These are phyloP conservation scores for Apodospora peruviana DNA, from an alignment of 495 filamentous ascomycete genomes.

Conservation along the genomic window DNA sequence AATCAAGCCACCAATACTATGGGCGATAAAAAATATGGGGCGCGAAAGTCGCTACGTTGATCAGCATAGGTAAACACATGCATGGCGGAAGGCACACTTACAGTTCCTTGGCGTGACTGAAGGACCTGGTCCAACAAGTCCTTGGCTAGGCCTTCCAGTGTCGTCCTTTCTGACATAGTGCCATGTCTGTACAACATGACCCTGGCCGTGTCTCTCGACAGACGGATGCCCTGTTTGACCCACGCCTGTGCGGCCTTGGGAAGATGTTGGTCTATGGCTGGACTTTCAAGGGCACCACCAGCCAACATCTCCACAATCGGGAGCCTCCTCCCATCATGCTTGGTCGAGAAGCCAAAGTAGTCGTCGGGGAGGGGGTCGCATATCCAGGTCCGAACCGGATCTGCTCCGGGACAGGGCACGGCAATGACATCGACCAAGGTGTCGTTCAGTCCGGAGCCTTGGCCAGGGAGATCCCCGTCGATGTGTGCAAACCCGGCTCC, in stretches of 20 bases:
- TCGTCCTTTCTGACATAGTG: slow-evolving; percentile 39
- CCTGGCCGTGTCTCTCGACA: slow-evolving; percentile 35
- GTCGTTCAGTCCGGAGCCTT: slow-evolving; percentile 31
- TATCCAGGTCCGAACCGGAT: slow-evolving; percentile 39
- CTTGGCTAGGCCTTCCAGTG: slow-evolving; percentile 42
- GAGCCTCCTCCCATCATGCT: slow-evolving; percentile 10
- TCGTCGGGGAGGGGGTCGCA: slow-evolving; percentile 28
- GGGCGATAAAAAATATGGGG: slow-evolving; percentile 59
- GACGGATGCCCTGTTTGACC: slow-evolving; percentile 37
- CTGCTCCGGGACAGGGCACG: slow-evolving; percentile 41
- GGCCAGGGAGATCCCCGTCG: slow-evolving; percentile 35
- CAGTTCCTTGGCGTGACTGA: slow-evolving; percentile 29
- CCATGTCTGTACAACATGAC: slow-evolving; percentile 55
- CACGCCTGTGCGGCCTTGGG: slow-evolving; percentile 26
- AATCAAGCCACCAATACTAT: slow-evolving; percentile 60
- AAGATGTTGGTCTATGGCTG: slow-evolving; percentile 23
- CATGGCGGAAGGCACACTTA: slow-evolving; percentile 8
- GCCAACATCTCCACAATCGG: slow-evolving; percentile 23
- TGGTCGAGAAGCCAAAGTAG: slow-evolving; percentile 23
- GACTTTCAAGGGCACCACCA: slow-evolving; percentile 21
- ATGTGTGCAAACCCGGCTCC: slow-evolving; percentile 35
- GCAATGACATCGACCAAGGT: slow-evolving; percentile 43
- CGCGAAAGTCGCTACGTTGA: slow-evolving; percentile 23
- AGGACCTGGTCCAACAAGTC: slow-evolving; percentile 44
- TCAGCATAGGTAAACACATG: background rate